Percentiles rank a stretch among this genome's conserved stretches.
Conservation (phyloP, 345 rosid genomes). For the Hibiscus trionum region DNA sequence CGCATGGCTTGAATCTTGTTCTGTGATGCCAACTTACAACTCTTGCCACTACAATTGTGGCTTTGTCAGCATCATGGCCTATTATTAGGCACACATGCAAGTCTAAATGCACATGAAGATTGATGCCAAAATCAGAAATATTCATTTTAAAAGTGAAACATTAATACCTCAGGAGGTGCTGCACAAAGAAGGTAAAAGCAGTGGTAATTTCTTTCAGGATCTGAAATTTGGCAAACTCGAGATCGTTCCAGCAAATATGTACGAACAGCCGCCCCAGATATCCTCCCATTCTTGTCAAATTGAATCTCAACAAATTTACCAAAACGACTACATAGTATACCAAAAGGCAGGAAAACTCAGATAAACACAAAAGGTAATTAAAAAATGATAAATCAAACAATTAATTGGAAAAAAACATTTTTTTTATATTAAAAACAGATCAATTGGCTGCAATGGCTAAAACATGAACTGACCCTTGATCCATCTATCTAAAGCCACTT, state of each 20-base stretch:
- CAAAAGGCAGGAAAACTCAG: constrained; percentile 11
- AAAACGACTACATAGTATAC: constrained; percentile 64
- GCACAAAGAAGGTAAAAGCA: constrained; percentile 97
- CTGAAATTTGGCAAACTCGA: constrained; percentile 97
- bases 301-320: constrained; percentile 99
- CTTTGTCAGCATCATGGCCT: neutral
- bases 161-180: constrained; percentile 86
- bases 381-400: constrained; percentile 1
- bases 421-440: neutral
- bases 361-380: neutral
- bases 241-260: constrained; percentile 96
- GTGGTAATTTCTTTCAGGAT: constrained; percentile 98
- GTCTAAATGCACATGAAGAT: neutral
- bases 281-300: constrained; percentile 96
- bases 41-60: too few species aligned
- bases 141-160: constrained; percentile 7
- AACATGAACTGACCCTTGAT: neutral
- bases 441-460: neutral
- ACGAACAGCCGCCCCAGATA: constrained; percentile 96
- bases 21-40: too few species aligned
- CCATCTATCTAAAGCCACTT: neutral
- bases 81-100: neutral
- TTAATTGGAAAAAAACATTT: neutral
- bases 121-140: constrained; percentile 11
- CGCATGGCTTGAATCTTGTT: too few species aligned